Conservation (phyloP, 1,284 basidiomycete genomes). For the Trametes hirsuta region DNA sequence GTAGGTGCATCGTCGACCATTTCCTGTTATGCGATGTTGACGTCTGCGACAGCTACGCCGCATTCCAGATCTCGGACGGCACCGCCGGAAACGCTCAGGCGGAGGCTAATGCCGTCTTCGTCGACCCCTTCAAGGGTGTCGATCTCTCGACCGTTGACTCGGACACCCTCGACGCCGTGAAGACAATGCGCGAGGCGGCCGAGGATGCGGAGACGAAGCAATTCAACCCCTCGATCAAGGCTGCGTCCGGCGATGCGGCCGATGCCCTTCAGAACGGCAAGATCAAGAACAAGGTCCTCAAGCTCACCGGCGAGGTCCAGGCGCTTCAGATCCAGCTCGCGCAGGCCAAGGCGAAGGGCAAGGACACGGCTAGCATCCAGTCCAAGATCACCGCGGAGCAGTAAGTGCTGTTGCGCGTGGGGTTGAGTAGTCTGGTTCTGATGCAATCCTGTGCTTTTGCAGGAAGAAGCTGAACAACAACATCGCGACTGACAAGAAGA, state of each 20-base stretch:
- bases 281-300: conserved; percentile 57
- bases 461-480: conserved; percentile 42
- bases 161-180: conserved; percentile 36
- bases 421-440: neutral
- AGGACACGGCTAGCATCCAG: conserved; percentile 29
- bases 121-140: conserved; percentile 42
- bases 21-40: neutral
- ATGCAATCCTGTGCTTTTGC: neutral
- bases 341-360: conserved; percentile 40
- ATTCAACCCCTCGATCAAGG: conserved; percentile 49
- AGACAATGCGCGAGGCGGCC: conserved; percentile 49
- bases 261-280: conserved; percentile 47
- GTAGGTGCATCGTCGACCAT: conserved; percentile 1
- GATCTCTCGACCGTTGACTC: conserved; percentile 41
- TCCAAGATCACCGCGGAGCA: conserved; percentile 36
- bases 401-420: conserved; percentile 21
- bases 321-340: conserved; percentile 47
- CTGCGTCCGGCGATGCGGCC: conserved; percentile 42
- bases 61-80: conserved; percentile 53
- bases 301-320: conserved; percentile 47
- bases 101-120: conserved; percentile 47
- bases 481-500: conserved; percentile 39
- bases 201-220: conserved; percentile 47
- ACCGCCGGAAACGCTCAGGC: conserved; percentile 44
- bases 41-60: conserved; percentile 39